Evolutionary conservation across 345 rosid species (phyloP).

Genomic region (Punica granatum): DNA sequence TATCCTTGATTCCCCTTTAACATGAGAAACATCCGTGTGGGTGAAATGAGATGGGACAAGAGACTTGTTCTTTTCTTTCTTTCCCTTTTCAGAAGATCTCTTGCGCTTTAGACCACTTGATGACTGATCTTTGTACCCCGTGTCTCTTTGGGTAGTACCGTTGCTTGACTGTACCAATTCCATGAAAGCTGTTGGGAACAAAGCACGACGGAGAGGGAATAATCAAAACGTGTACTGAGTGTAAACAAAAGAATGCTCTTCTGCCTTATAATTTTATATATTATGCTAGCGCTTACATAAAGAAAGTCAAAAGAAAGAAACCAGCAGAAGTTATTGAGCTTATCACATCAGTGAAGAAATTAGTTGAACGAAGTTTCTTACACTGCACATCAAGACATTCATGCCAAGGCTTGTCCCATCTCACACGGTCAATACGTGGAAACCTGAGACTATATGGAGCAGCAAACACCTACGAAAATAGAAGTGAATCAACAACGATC

Average conservation of each 20-base stretch:
- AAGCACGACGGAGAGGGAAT: slow-evolving; percentile 3
- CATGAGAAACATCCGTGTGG: slow-evolving; percentile 71
- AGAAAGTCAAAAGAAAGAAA: neutral
- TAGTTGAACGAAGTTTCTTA: slow-evolving; percentile 23
- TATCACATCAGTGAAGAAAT: neutral
- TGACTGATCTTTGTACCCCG: slow-evolving; percentile 35
- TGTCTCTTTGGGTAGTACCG: slow-evolving; percentile 73
- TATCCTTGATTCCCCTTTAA: slow-evolving; percentile 69
- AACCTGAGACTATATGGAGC: slow-evolving; percentile 94
- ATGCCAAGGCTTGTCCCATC: slow-evolving; percentile 98
- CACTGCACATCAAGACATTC: slow-evolving; percentile 94
- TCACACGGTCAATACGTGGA: slow-evolving; percentile 91
- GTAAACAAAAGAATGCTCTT: neutral
- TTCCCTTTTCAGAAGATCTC: slow-evolving; percentile 44
- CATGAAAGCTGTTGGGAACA: slow-evolving; percentile 55
- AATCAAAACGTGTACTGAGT: neutral
- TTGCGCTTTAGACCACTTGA: slow-evolving; percentile 25
- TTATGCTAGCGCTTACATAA: neutral
- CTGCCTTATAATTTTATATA: neutral
- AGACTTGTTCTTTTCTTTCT: slow-evolving; percentile 49
- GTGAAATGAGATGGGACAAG: slow-evolving; percentile 77
- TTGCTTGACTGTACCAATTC: slow-evolving; percentile 83
- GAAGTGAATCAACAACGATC: slow-evolving; percentile 3
- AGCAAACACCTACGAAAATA: slow-evolving; percentile 62
- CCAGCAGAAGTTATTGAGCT: neutral